Base-by-base conservation (phyloP, 345 rosid genomes). In the Salix koriyanagi region DNA sequence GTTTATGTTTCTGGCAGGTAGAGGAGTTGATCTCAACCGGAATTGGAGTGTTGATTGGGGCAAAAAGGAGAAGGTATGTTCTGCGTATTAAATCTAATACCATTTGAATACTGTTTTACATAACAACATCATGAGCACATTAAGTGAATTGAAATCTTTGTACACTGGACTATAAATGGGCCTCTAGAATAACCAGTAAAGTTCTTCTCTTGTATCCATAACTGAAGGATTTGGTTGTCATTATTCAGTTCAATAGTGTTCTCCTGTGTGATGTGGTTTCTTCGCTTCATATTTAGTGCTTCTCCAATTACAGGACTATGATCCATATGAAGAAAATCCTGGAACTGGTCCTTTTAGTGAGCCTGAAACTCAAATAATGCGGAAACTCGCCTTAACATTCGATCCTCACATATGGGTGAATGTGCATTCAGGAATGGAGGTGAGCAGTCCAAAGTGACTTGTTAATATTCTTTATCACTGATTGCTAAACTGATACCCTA, bases 21-120 rank as follows among this genome's bases (percentile, higher is more conserved):
- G 99, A 85, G 99, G 97, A 78, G 99, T 96, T 79, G 99, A 96
- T 84, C 91, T 96, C 71, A 94, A 96, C 84, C 86, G 99, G 74
- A 96, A 96, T 66, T 96, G 99, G 99, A 90, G 96, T 36, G 98
- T 96, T 65, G 97, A 96, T 77, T 94, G 99, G 99, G 99, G 98
- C 61, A 96, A 89, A 86, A 96, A 94, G 81, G 99, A 96, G 86
- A 88, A 96, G 94, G 99, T 94, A 36, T 61, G 69, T 50, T 52
- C 15, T 78, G 62, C 19, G 58, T 72, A 25, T 71, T 58, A 52
- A 62, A 3, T 58, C 68, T 66, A 30, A 19, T 41, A 36, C 34
- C 36, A 0, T 42, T 54, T 36, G 42, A 56, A 62, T 64, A 32
- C 21, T 75, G 72, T 52, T 72, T 74, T 60, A 37, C 56, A 52